Percentiles rank a stretch among this genome's conserved stretches.
Conservation (phyloP, 345 rosid genomes). For the Pseudoturritis turrita region DNA sequence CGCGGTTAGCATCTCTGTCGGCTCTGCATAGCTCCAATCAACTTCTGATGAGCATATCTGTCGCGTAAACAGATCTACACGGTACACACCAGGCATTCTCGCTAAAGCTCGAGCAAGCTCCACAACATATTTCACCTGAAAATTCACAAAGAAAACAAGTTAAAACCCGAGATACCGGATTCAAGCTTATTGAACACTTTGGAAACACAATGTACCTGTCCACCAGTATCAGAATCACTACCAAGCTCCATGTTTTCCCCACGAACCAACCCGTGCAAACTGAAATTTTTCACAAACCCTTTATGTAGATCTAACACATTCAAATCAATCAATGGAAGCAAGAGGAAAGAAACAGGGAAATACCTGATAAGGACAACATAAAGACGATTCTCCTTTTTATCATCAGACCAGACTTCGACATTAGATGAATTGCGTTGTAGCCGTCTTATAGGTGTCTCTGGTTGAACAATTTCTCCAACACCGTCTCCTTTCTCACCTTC, state of each 20-base stretch:
- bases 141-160: background rate
- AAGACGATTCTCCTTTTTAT: constrained; percentile 83
- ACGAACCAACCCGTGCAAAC: constrained; percentile 93
- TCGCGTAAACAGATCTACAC: constrained; percentile 94
- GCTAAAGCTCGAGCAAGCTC: constrained; percentile 96
- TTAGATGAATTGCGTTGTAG: constrained; percentile 69
- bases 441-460: constrained; percentile 62
- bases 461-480: constrained; percentile 47
- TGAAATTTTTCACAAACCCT: constrained; percentile 19
- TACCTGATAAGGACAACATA: constrained; percentile 92
- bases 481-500: constrained; percentile 93
- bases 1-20: constrained; percentile 84
- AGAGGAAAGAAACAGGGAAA: background rate
- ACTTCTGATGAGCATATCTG: constrained; percentile 81
- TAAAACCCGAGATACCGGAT: background rate
- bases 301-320: background rate
- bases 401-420: constrained; percentile 92
- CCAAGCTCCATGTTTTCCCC: constrained; percentile 99
- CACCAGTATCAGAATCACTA: constrained; percentile 96
- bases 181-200: background rate
- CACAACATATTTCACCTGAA: constrained; percentile 91
- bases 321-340: background rate
- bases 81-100: constrained; percentile 91
- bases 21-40: constrained; percentile 98
- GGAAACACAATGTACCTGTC: constrained; percentile 58